A percentile compares a stretch with the other conserved stretches of the same genome.
phyloP scores from a whole-genome alignment of 2,329 filamentous ascomycete species.

The Fonsecaea pedrosoi region DNA sequence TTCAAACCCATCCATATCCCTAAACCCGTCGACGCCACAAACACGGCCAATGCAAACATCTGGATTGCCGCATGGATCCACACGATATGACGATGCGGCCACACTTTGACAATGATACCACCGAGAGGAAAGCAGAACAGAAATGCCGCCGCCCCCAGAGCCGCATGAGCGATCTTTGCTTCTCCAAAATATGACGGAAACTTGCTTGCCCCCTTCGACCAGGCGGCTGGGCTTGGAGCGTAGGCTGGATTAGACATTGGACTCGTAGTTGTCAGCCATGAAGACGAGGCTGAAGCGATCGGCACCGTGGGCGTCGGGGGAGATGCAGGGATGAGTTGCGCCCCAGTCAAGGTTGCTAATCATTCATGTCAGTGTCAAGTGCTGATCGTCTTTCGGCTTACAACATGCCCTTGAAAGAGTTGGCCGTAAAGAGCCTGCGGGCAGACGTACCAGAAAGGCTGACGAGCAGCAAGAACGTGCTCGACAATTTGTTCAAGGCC shows the following conservation, averaged over 20 bases:
- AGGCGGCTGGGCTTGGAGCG: neutral
- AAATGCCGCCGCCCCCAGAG: constrained; percentile 40
- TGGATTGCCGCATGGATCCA: constrained; percentile 42
- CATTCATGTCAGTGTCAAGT: neutral
- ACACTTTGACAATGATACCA: constrained; percentile 40
- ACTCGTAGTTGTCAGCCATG: constrained; percentile 15
- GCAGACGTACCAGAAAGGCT: constrained; percentile 16
- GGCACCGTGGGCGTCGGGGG: constrained; percentile 20
- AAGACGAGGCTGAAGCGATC: constrained; percentile 7
- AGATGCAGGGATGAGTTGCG: constrained; percentile 10
- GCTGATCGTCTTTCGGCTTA: neutral
- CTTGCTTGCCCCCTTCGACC: neutral
- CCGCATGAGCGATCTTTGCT: constrained; percentile 38
- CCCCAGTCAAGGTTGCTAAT: constrained; percentile 7
- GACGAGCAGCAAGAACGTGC: constrained; percentile 7
- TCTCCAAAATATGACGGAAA: constrained; percentile 25
- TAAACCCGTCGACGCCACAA: constrained; percentile 39
- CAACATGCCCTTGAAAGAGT: constrained; percentile 17
- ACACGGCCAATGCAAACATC: constrained; percentile 37
- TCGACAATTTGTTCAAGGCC: constrained; percentile 2
- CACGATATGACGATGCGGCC: constrained; percentile 32
- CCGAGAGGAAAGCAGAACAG: constrained; percentile 43
- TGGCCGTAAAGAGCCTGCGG: constrained; percentile 16
- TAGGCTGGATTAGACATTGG: neutral
- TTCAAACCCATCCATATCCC: constrained; percentile 42